A percentile compares a stretch with the other conserved stretches of the same genome.
Conservation (phyloP, 768 basidiomycete species). For the Dacryopinax spathularia region DNA sequence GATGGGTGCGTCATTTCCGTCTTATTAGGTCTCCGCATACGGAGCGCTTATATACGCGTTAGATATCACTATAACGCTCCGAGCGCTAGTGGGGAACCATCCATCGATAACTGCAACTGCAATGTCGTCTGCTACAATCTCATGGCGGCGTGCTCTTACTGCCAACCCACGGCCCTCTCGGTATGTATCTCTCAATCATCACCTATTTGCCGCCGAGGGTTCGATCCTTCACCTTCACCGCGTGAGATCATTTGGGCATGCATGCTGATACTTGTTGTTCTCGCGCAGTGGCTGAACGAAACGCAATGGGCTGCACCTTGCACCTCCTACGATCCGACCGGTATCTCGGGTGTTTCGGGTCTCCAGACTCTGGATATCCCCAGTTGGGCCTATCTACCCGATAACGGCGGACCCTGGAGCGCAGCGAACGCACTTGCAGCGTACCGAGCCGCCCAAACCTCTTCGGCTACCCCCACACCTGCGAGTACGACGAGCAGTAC, state of each 20-base stretch:
- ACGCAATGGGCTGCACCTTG: neutral
- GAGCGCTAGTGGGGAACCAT: neutral
- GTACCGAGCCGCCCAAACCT: neutral
- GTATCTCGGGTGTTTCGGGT: too few species aligned
- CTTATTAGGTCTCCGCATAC: too few species aligned
- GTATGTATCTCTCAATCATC: too few species aligned
- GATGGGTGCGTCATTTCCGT: too few species aligned
- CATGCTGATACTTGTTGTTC: neutral
- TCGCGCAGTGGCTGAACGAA: neutral
- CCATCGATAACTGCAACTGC: conserved; percentile 5
- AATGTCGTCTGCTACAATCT: conserved; percentile 2
- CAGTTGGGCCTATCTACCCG: neutral
- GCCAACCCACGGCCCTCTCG: too few species aligned
- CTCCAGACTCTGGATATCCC: neutral
- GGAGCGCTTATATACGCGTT: too few species aligned
- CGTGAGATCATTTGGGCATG: neutral
- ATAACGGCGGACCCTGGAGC: neutral
- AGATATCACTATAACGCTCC: neutral
- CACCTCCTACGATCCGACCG: neutral
- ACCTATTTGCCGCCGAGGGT: too few species aligned
- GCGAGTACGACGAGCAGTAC: too few species aligned
- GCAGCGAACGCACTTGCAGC: neutral
- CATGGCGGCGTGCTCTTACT: conserved; percentile 7
- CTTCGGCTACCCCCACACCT: neutral
- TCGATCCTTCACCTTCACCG: too few species aligned